Evolutionary conservation across 306 rosid species (phyloP).

Genomic region (Senna tora): DNA sequence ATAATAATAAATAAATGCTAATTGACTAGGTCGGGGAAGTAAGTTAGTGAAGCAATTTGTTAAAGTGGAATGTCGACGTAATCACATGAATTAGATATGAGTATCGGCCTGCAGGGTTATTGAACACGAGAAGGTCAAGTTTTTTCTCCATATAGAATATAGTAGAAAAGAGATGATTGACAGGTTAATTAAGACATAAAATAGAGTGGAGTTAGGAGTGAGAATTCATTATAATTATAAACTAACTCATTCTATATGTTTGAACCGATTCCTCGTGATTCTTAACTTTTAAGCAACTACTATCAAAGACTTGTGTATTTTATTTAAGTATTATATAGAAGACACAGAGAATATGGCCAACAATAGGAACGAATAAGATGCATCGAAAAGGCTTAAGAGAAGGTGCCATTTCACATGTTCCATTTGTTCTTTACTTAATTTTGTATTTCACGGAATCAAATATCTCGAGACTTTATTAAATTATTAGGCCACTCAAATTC

Average conservation of each 20-base stretch:
- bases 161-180: too few relatives aligned
- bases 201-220: background rate
- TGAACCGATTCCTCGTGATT: too few relatives aligned
- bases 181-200: too few relatives aligned
- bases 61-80: conserved; percentile 20
- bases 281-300: background rate
- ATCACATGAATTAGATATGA: conserved; percentile 24
- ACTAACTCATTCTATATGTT: background rate
- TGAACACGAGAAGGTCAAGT: background rate
- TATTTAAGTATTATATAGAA: background rate
- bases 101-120: conserved; percentile 42
- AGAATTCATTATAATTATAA: background rate
- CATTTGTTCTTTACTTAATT: background rate
- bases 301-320: background rate
- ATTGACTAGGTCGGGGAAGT: background rate
- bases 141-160: background rate
- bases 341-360: background rate
- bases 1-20: too few relatives aligned
- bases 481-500: background rate
- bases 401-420: background rate
- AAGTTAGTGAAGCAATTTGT: background rate
- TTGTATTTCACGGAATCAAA: background rate
- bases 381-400: background rate
- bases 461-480: background rate
- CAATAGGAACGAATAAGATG: background rate